These are phyloP conservation scores for Ettlia oleoabundans DNA, from an alignment of 139 green algal species.

Conservation along the genomic window DNA sequence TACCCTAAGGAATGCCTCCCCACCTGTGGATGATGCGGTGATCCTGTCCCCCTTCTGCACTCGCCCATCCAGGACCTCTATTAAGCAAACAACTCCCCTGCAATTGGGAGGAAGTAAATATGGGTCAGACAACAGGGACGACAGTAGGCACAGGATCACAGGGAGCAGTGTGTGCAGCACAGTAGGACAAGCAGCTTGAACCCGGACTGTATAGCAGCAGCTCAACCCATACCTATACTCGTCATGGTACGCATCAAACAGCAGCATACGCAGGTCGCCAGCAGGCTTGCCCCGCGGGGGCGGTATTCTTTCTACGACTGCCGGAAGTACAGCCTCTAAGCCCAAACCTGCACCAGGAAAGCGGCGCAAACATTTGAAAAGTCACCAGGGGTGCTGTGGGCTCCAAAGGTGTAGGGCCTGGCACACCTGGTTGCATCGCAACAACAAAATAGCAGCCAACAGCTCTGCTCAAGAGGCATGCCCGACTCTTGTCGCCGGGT, in stretches of 20 bases:
- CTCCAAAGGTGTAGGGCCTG: too few relatives aligned
- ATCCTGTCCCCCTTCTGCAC: slow-evolving; percentile 67
- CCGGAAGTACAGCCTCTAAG: slow-evolving; percentile 70
- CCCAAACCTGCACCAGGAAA: slow-evolving; percentile 48
- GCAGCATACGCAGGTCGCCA: slow-evolving; percentile 70
- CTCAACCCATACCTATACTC: slow-evolving; percentile 64
- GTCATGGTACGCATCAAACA: slow-evolving; percentile 95
- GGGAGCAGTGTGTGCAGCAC: not conserved
- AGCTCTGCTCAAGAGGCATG: too few relatives aligned
- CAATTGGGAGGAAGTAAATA: not conserved
- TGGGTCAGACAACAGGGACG: not conserved
- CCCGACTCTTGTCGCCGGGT: too few relatives aligned
- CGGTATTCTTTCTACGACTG: slow-evolving; percentile 75
- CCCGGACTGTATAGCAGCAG: not conserved
- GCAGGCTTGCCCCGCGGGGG: slow-evolving; percentile 49
- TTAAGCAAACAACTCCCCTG: slow-evolving; percentile 70
- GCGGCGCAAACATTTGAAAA: not conserved
- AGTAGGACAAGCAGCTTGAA: too few relatives aligned
- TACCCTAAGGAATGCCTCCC: not conserved
- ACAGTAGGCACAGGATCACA: not conserved
- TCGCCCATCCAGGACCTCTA: slow-evolving; percentile 80
- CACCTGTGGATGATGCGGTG: slow-evolving; percentile 50
- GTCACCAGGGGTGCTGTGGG: not conserved
- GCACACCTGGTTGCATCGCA: too few relatives aligned
- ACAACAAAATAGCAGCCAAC: too few relatives aligned